These are phyloP conservation scores for Pichia sp. DNA, from an alignment of 1,139 yeast genomes.

Conservation along the genomic window DNA sequence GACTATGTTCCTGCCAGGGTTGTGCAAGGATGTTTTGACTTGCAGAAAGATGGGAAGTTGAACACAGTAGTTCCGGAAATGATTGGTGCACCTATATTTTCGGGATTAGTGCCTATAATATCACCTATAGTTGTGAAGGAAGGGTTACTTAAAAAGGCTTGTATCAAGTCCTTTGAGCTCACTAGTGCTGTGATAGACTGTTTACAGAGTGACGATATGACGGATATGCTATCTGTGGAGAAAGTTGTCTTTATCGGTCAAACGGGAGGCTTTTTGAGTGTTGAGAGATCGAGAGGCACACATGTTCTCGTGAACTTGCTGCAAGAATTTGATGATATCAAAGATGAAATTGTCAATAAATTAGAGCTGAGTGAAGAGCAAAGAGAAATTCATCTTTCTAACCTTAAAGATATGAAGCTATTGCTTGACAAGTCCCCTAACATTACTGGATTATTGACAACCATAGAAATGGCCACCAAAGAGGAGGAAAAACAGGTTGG, in stretches of 20 bases:
- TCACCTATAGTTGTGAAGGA: slow-evolving; percentile 50
- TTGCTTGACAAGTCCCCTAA: slow-evolving; percentile 37
- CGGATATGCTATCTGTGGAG: slow-evolving; percentile 52
- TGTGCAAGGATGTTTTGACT: slow-evolving; percentile 31
- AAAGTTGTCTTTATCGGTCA: slow-evolving; percentile 75
- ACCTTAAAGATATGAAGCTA: slow-evolving; percentile 49
- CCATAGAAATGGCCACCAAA: slow-evolving; percentile 38
- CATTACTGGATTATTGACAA: slow-evolving; percentile 45
- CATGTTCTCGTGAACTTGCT: slow-evolving; percentile 83
- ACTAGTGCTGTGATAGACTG: slow-evolving; percentile 29
- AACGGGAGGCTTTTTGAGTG: slow-evolving; percentile 84
- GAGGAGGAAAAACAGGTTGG: slow-evolving; percentile 61
- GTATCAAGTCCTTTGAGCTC: slow-evolving; percentile 32
- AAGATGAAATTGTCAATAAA: slow-evolving; percentile 47
- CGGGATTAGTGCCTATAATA: slow-evolving; percentile 50
- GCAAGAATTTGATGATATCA: slow-evolving; percentile 70
- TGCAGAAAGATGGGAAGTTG: slow-evolving; percentile 11
- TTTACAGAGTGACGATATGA: slow-evolving; percentile 18
- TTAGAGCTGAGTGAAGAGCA: slow-evolving; percentile 40
- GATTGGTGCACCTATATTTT: slow-evolving; percentile 31
- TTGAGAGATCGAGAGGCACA: slow-evolving; percentile 72
- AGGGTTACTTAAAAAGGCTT: slow-evolving; percentile 31
- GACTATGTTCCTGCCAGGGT: slow-evolving; percentile 20
- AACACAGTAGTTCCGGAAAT: slow-evolving; percentile 29
- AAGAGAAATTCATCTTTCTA: slow-evolving; percentile 47